Evolutionary conservation across 2,329 filamentous ascomycete genomes (phyloP).

Genomic region (Claviceps cyperi): DNA sequence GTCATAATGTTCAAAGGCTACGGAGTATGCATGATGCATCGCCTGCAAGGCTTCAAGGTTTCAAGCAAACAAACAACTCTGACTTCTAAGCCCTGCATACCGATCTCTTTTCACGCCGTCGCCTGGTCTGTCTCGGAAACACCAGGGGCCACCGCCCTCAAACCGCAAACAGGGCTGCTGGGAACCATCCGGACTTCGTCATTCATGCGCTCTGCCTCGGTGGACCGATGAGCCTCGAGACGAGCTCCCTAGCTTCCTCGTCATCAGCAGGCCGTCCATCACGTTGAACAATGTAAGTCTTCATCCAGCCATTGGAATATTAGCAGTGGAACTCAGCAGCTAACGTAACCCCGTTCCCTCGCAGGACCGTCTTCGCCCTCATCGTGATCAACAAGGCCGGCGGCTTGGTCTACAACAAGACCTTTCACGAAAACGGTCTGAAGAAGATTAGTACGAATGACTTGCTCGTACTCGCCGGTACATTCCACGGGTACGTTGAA

Average conservation of each 20-base stretch:
- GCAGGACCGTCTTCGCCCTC: slow-evolving; percentile 84
- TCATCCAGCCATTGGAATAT: not conserved
- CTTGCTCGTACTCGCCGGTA: slow-evolving; percentile 90
- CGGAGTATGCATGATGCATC: not conserved
- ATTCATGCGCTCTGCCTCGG: slow-evolving; percentile 5
- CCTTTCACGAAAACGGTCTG: slow-evolving; percentile 73
- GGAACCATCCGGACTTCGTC: not conserved
- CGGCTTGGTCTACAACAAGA: slow-evolving; percentile 88
- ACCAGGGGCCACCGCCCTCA: not conserved
- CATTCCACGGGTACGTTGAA: slow-evolving; percentile 69
- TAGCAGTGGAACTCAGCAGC: too few relatives aligned
- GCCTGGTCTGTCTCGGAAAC: too few relatives aligned
- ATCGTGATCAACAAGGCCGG: slow-evolving; percentile 99
- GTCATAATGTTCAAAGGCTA: too few relatives aligned
- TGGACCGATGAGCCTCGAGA: slow-evolving; percentile 7
- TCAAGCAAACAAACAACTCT: not conserved
- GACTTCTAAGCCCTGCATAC: not conserved
- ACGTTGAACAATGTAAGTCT: not conserved
- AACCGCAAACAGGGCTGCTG: too few relatives aligned
- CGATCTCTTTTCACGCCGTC: not conserved
- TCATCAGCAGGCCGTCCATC: not conserved
- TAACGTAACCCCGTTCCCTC: not conserved
- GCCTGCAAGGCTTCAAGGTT: not conserved
- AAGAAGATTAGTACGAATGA: slow-evolving; percentile 89
- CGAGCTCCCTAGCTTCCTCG: not conserved